A percentile compares a stretch with the other conserved stretches of the same genome.
Evolutionary conservation across 202 grass and related monocot species (phyloP).

Genomic region (Zizania palustris): DNA sequence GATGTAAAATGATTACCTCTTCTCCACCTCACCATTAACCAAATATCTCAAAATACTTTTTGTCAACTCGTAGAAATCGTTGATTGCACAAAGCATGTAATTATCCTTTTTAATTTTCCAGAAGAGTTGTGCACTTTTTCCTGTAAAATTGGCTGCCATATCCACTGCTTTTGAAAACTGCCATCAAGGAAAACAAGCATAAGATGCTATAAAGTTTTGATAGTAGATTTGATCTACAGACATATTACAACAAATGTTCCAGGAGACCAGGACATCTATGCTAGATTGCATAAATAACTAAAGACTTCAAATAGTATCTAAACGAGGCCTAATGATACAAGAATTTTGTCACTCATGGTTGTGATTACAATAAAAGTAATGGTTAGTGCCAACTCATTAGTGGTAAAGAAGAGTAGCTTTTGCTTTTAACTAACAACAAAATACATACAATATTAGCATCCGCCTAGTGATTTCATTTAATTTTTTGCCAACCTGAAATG

Average conservation of each 20-base stretch:
- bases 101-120: conserved; percentile 74
- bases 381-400: background rate
- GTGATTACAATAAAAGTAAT: background rate
- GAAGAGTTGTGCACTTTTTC: conserved; percentile 58
- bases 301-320: background rate
- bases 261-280: conserved; percentile 15
- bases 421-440: background rate
- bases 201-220: conserved; percentile 17
- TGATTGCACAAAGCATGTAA: conserved; percentile 82
- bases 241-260: background rate
- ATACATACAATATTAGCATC: background rate
- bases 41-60: conserved; percentile 70
- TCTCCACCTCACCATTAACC: conserved; percentile 69
- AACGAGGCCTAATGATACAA: background rate
- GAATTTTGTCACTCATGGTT: background rate
- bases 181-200: conserved; percentile 41
- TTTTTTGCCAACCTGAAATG: background rate
- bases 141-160: conserved; percentile 77
- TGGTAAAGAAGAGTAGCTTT: conserved; percentile 8
- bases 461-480: background rate
- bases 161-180: conserved; percentile 88
- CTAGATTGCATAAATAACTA: background rate
- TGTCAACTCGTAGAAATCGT: conserved; percentile 73
- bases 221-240: conserved; percentile 23
- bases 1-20: conserved; percentile 58